These are phyloP conservation scores for Fusarium coicis DNA, from an alignment of 2,329 filamentous ascomycete genomes.

Conservation along the genomic window DNA sequence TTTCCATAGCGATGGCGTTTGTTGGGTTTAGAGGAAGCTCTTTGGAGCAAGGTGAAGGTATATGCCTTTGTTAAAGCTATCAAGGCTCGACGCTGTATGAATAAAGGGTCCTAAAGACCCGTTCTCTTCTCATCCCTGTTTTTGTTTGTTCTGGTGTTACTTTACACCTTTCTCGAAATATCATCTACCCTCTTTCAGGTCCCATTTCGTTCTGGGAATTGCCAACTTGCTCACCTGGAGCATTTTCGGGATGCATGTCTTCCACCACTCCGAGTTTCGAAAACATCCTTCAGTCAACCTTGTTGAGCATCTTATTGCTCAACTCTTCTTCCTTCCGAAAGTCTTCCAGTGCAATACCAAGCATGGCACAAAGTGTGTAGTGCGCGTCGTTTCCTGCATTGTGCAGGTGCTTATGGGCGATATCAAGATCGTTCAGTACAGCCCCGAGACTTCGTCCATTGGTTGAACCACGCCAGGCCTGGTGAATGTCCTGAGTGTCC, in stretches of 20 bases:
- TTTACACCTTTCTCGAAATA: not conserved
- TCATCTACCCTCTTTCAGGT: not conserved
- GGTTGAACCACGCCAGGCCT: slow-evolving; percentile 65
- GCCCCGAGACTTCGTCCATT: slow-evolving; percentile 66
- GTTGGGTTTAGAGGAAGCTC: slow-evolving; percentile 43
- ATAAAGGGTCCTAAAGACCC: slow-evolving; percentile 34
- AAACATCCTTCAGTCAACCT: slow-evolving; percentile 19
- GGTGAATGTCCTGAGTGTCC: slow-evolving; percentile 80
- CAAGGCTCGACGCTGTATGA: slow-evolving; percentile 39
- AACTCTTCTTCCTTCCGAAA: slow-evolving; percentile 35
- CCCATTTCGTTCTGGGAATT: not conserved
- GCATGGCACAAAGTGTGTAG: slow-evolving; percentile 79
- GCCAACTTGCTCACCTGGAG: not conserved
- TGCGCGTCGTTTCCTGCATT: slow-evolving; percentile 90
- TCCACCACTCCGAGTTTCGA: not conserved
- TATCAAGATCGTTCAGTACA: slow-evolving; percentile 72
- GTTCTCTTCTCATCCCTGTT: slow-evolving; percentile 41
- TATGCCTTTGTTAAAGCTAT: slow-evolving; percentile 32
- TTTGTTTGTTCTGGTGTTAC: not conserved
- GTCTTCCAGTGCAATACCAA: slow-evolving; percentile 57
- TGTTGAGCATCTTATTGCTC: slow-evolving; percentile 11
- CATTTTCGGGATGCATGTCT: not conserved
- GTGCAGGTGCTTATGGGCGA: slow-evolving; percentile 75
- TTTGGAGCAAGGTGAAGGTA: slow-evolving; percentile 32
- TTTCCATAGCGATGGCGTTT: slow-evolving; percentile 60